Evolutionary conservation across 148 eudicot genomes (phyloP).

Genomic region (Arbutus unedo): DNA sequence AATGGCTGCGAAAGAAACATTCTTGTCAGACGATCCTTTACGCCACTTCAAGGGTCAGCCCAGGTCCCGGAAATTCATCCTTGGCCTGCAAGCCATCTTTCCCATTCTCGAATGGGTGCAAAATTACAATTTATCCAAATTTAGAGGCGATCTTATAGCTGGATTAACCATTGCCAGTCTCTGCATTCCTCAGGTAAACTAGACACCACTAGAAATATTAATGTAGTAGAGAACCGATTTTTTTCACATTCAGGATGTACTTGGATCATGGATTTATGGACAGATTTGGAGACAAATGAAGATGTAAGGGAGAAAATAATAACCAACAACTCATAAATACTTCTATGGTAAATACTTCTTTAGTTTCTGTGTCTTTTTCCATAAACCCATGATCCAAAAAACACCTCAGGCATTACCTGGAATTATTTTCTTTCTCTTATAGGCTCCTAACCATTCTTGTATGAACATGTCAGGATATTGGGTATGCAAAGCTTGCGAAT

Average conservation of each 20-base stretch:
- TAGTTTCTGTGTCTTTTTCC: background rate
- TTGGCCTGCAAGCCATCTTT: conserved; percentile 65
- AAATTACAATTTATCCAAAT: conserved; percentile 40
- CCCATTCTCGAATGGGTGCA: conserved; percentile 70
- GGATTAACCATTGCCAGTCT: conserved; percentile 82
- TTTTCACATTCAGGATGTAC: background rate
- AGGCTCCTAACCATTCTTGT: background rate
- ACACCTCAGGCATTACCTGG: background rate
- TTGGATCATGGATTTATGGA: background rate
- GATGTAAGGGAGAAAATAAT: background rate
- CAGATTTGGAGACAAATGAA: background rate
- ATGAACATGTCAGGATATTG: conserved; percentile 55
- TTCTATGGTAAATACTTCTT: background rate
- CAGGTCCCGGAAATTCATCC: conserved; percentile 37
- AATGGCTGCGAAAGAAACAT: conserved; percentile 42
- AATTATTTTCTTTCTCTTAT: background rate
- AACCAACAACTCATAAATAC: background rate
- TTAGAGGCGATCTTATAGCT: conserved; percentile 64
- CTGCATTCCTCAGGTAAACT: conserved; percentile 70
- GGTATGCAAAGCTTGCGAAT: conserved; percentile 69
- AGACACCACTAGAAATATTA: background rate
- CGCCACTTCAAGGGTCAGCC: conserved; percentile 63
- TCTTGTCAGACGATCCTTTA: conserved; percentile 67
- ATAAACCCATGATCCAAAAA: background rate
- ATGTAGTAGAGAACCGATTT: background rate